These are phyloP conservation scores for Biscogniauxia mediterranea DNA, from an alignment of 2,329 filamentous ascomycete genomes.

Conservation along the genomic window DNA sequence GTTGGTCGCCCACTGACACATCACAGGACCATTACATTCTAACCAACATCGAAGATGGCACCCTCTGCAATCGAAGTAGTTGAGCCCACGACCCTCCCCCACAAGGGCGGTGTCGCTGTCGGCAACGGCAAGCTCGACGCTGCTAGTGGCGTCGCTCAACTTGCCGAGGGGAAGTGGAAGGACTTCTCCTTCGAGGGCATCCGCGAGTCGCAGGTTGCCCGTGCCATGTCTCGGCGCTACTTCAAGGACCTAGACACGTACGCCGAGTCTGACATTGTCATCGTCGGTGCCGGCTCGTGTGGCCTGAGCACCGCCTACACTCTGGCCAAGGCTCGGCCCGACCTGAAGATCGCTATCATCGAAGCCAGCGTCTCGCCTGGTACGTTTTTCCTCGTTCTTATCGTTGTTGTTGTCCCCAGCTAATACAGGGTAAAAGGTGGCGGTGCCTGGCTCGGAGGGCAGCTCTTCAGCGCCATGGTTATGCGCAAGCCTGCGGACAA, in stretches of 20 bases:
- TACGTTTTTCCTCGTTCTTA: conserved; percentile 35
- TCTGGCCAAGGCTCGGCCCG: conserved; percentile 77
- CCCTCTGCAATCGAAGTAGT: conserved; percentile 68
- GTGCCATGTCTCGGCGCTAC: conserved; percentile 92
- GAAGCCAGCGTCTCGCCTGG: conserved; percentile 80
- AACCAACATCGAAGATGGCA: conserved; percentile 60
- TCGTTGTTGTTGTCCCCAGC: too few relatives aligned
- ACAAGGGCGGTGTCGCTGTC: conserved; percentile 44
- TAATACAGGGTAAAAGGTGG: conserved; percentile 53
- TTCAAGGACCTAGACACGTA: conserved; percentile 86
- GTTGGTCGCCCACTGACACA: conserved; percentile 37
- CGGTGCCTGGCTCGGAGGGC: conserved; percentile 88
- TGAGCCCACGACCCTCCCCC: conserved; percentile 49
- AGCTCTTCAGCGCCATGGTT: conserved; percentile 93
- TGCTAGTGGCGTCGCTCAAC: conserved; percentile 54
- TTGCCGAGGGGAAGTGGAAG: conserved; percentile 76
- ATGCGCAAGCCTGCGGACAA: conserved; percentile 89
- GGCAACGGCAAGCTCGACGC: conserved; percentile 36
- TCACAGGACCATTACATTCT: conserved; percentile 30
- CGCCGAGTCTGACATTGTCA: conserved; percentile 91
- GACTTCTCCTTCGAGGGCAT: conserved; percentile 81
- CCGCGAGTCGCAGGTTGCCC: conserved; percentile 87
- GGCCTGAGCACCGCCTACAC: conserved; percentile 83
- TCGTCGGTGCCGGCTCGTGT: conserved; percentile 86
- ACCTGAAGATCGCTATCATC: conserved; percentile 88